phyloP scores from a whole-genome alignment of 805 yeast genomes.

The Cephaloascus albidus region DNA sequence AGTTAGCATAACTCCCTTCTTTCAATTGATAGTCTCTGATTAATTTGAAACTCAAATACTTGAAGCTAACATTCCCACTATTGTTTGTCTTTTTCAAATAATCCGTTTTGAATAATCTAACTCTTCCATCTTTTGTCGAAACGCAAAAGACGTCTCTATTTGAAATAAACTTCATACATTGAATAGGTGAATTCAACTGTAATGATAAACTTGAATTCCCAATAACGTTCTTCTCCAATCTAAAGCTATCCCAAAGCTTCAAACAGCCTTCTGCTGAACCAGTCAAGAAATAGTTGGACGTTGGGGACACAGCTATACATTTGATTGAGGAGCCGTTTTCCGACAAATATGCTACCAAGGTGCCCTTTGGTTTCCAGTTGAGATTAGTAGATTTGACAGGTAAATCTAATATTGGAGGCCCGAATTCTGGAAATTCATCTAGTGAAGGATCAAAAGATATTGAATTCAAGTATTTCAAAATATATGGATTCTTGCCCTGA shows the following conservation, averaged over 20 bases:
- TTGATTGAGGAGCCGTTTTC: constrained; percentile 56
- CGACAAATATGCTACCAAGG: constrained; percentile 50
- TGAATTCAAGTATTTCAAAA: constrained; percentile 44
- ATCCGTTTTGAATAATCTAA: constrained; percentile 28
- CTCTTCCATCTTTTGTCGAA: constrained; percentile 34
- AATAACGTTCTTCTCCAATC: constrained; percentile 53
- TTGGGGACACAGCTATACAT: constrained; percentile 49
- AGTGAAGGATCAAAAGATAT: constrained; percentile 48
- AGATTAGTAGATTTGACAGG: background rate
- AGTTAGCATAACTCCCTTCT: constrained; percentile 25
- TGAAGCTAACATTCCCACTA: constrained; percentile 6
- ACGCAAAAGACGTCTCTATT: constrained; percentile 53
- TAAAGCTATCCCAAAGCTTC: constrained; percentile 68
- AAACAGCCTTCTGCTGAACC: constrained; percentile 71
- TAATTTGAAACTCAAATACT: constrained; percentile 10
- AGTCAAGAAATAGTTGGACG: constrained; percentile 58
- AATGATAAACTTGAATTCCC: constrained; percentile 37
- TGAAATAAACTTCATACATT: constrained; percentile 39
- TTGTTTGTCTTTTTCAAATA: constrained; percentile 12
- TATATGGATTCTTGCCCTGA: constrained; percentile 56
- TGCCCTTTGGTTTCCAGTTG: constrained; percentile 34
- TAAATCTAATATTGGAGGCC: constrained; percentile 18
- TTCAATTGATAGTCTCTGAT: constrained; percentile 31
- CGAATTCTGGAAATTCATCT: constrained; percentile 63
- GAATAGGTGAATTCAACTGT: constrained; percentile 40